phyloP scores from a whole-genome alignment of 208 protist genomes.

The Acanthamoeba royreba region DNA sequence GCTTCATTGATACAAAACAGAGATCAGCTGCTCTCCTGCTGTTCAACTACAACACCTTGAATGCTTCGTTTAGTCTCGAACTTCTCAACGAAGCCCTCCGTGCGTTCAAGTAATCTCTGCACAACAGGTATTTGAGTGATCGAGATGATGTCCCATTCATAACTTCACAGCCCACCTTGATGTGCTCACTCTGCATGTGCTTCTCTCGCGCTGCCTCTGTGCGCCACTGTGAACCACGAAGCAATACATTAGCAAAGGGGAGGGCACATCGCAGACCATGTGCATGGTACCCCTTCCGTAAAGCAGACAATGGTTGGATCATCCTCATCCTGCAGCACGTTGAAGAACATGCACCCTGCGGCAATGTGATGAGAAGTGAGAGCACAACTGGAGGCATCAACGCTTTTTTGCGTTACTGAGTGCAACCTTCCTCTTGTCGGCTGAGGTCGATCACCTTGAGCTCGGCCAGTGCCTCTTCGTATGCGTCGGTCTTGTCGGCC shows the following conservation, averaged over 20 bases:
- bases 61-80: not conserved
- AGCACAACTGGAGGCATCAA: not conserved
- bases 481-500: not conserved
- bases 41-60: not conserved
- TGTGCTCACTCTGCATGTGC: not conserved
- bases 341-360: slow-evolving; percentile 20
- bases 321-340: not conserved
- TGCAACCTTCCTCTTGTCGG: not conserved
- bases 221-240: not conserved
- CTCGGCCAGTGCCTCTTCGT: not conserved
- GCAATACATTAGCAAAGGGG: not conserved
- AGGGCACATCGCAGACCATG: too few relatives aligned
- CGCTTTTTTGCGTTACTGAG: not conserved
- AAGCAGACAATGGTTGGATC: slow-evolving; percentile 1
- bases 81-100: not conserved
- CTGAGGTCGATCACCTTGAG: not conserved
- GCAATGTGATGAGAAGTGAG: too few relatives aligned
- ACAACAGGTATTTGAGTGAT: not conserved
- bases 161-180: not conserved
- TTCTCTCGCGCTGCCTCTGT: not conserved
- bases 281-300: not conserved
- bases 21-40: too few relatives aligned
- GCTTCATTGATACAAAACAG: too few relatives aligned
- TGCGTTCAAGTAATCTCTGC: not conserved
- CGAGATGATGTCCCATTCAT: not conserved